Evolutionary conservation across 2,329 filamentous ascomycete species (phyloP).

Genomic region (Fusarium coicis): DNA sequence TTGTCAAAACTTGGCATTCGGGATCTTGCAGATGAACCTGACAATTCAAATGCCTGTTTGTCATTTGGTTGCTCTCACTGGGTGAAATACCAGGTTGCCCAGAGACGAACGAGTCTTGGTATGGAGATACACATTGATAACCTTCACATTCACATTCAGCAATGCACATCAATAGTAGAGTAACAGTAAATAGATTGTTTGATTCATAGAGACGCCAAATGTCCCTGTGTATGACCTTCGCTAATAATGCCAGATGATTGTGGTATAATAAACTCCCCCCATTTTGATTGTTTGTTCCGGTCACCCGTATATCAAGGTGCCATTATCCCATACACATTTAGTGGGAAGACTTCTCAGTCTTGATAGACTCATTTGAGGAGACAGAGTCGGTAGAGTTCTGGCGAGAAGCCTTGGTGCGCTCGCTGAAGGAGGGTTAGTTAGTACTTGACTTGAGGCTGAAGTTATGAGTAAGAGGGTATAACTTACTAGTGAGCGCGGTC

Average conservation of each 20-base stretch:
- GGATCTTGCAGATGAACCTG: slow-evolving; percentile 26
- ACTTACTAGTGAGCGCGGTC: slow-evolving; percentile 59
- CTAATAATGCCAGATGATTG: slow-evolving; percentile 42
- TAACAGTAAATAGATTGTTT: slow-evolving; percentile 25
- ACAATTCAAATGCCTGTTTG: slow-evolving; percentile 21
- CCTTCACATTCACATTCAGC: neutral
- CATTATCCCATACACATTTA: slow-evolving; percentile 19
- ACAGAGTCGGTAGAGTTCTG: slow-evolving; percentile 51
- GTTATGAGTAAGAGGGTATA: neutral
- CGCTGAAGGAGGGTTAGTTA: slow-evolving; percentile 47
- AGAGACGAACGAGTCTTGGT: slow-evolving; percentile 1
- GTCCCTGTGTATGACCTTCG: slow-evolving; percentile 34
- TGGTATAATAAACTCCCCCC: slow-evolving; percentile 34
- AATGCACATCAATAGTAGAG: neutral
- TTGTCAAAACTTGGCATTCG: slow-evolving; percentile 30
- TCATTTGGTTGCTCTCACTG: slow-evolving; percentile 30
- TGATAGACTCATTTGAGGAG: slow-evolving; percentile 46
- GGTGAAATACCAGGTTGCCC: slow-evolving; percentile 1
- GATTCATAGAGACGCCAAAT: slow-evolving; percentile 39
- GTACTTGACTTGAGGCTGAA: neutral
- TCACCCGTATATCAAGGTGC: slow-evolving; percentile 2
- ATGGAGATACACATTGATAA: neutral
- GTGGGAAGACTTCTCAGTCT: slow-evolving; percentile 39
- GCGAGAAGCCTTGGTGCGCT: slow-evolving; percentile 54
- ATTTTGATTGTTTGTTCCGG: slow-evolving; percentile 6